Conservation (phyloP, 2,329 filamentous ascomycete species). For the Phoma sp. region DNA sequence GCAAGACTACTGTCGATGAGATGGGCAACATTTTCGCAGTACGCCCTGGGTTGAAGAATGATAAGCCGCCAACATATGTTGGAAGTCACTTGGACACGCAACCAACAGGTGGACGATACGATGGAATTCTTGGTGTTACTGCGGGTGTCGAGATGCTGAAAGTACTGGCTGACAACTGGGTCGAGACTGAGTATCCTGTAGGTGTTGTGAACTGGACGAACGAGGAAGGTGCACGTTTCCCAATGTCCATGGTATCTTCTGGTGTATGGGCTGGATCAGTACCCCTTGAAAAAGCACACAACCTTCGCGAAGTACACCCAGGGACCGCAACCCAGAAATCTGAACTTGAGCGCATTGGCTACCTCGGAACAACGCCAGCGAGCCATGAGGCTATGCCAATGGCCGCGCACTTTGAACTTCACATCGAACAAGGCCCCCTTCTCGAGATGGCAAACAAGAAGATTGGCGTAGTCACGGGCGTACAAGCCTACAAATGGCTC, state of each 20-base stretch:
- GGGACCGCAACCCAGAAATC: conserved; percentile 68
- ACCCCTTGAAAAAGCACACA: conserved; percentile 66
- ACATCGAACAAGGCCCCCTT: conserved; percentile 84
- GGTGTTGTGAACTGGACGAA: conserved; percentile 84
- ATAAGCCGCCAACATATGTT: conserved; percentile 68
- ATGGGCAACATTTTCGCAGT: conserved; percentile 86
- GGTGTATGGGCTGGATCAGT: conserved; percentile 80
- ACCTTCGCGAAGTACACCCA: conserved; percentile 67
- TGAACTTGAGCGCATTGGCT: conserved; percentile 76
- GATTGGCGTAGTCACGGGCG: conserved; percentile 74
- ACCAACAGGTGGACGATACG: conserved; percentile 71
- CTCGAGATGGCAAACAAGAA: conserved; percentile 70
- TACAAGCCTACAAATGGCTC: conserved; percentile 79
- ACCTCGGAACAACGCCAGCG: conserved; percentile 66
- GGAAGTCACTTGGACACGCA: conserved; percentile 70
- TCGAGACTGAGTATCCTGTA: conserved; percentile 74
- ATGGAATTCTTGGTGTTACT: conserved; percentile 78
- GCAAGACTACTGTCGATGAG: conserved; percentile 71
- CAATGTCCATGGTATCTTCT: conserved; percentile 75
- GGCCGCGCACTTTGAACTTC: conserved; percentile 81
- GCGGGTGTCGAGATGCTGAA: conserved; percentile 77
- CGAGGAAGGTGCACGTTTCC: conserved; percentile 83
- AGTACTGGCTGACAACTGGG: conserved; percentile 70
- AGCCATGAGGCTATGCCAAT: conserved; percentile 69
- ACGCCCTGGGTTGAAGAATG: conserved; percentile 66